A percentile compares a stretch with the other conserved stretches of the same genome.
These are phyloP conservation scores for Fusarium subglutinans DNA, from an alignment of 2,329 filamentous ascomycete genomes.

Conservation along the genomic window DNA sequence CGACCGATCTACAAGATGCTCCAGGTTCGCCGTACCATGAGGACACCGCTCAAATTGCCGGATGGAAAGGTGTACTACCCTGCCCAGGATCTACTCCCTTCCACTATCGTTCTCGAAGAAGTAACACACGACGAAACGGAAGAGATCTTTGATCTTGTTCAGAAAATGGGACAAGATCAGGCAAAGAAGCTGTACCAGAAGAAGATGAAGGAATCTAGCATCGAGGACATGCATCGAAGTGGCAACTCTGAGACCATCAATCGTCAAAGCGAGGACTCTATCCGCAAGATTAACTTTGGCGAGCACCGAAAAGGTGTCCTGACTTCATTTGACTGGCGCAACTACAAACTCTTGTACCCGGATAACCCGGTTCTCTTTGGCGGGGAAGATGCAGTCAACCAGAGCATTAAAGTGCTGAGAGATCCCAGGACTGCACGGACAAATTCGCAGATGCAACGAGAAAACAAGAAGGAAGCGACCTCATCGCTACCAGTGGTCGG, in stretches of 20 bases:
- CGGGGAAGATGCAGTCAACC: background rate
- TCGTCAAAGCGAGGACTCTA: background rate
- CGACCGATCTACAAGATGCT: background rate
- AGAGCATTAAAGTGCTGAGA: background rate
- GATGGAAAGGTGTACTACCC: background rate
- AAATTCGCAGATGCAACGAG: background rate
- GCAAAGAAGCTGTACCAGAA: background rate
- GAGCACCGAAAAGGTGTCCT: background rate
- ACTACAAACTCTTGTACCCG: background rate
- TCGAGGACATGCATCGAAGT: background rate
- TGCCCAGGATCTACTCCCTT: background rate
- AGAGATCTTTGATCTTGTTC: fast-evolving
- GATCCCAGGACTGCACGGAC: background rate
- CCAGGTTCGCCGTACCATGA: background rate
- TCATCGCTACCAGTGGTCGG: background rate
- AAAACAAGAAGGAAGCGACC: background rate
- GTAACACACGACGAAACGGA: background rate
- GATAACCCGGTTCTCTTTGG: background rate
- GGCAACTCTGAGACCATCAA: background rate
- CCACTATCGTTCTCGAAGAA: background rate
- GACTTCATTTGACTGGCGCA: background rate
- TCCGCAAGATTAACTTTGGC: background rate
- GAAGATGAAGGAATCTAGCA: background rate
- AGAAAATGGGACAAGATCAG: fast-evolving
- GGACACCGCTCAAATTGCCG: background rate